Evolutionary conservation across 1,139 yeast species (phyloP), one percentile per base, ranked within the genome.

Genomic region (Blastobotrys elegans): DNA sequence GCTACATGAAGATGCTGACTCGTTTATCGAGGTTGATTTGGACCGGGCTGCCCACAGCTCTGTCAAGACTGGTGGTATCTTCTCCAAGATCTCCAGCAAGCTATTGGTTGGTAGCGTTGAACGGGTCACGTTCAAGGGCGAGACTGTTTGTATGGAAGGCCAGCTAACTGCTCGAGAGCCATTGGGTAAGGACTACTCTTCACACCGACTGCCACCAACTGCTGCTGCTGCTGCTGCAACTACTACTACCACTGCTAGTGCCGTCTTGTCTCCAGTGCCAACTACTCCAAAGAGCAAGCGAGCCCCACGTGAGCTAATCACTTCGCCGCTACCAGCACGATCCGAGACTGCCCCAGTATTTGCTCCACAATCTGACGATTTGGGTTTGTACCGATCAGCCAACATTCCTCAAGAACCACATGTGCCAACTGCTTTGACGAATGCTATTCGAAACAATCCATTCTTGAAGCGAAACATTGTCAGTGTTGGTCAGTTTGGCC

Each of bases 71-170:
- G 6, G 18, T 14, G 14, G 31, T n/a, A 22, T 24, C 24, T 80
- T 77, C 71, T 82, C 48, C 82, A 84, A 52, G 30, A 31, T 42
- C 73, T 77, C 59, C 50, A 54, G 21, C 48, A 68, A 71, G 60
- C 70, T 72, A 56, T 72, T 85, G 62, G 74, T 71, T 53, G 97
- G 97, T 53, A 82, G 87, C 57, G 83, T 92, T 60, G 96, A 88
- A 69, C 80, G 97, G 65, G 97, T 92, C 47, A 76, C 82, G 54
- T 74, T 86, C 66, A 80, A 82, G 56, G 83, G 80, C 53, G 82
- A 82, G 64, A 85, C 96, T 49, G 87, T 84, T 51, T 84, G 88
- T 55, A 76, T 89, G 57, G 96, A 90, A 64, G 96, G 96, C 56
- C 77, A 77, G 50, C 69, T 87, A 44, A 73, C 84, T 54, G 74